Conservation (phyloP, 2,329 filamentous ascomycete genomes). For the Penicillium sp. region DNA sequence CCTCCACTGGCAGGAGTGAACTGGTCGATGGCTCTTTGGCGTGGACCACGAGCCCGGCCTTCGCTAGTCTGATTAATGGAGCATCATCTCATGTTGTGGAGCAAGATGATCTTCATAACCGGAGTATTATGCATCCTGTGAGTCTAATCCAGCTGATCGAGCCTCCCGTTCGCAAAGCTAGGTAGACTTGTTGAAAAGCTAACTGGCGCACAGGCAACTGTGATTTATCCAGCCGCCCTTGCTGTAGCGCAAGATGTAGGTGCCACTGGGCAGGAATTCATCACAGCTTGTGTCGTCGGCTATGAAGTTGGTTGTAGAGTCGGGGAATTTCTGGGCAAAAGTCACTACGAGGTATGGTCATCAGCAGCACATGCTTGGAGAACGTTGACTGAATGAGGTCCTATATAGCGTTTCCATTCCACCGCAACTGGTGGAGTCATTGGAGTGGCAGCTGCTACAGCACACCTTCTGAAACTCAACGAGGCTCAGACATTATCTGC, state of each 20-base stretch:
- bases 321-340: slow-evolving; percentile 33
- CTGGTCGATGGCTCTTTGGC: slow-evolving; percentile 27
- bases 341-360: slow-evolving; percentile 32
- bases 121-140: slow-evolving; percentile 38
- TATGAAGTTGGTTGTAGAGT: slow-evolving; percentile 35
- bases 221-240: slow-evolving; percentile 32
- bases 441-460: slow-evolving; percentile 31
- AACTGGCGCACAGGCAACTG: slow-evolving; percentile 26
- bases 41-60: slow-evolving; percentile 29
- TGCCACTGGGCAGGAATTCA: slow-evolving; percentile 31
- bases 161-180: neutral
- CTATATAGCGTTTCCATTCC: slow-evolving; percentile 27
- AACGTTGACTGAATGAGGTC: neutral
- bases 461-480: slow-evolving; percentile 28
- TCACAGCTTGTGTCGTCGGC: slow-evolving; percentile 34
- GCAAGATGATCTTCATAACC: slow-evolving; percentile 37
- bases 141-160: slow-evolving; percentile 1
- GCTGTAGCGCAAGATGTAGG: slow-evolving; percentile 33
- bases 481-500: slow-evolving; percentile 27
- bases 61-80: slow-evolving; percentile 34
- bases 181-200: neutral
- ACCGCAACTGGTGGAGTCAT: slow-evolving; percentile 31
- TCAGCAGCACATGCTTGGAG: neutral
- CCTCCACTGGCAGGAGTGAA: slow-evolving; percentile 30
- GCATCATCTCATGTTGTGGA: slow-evolving; percentile 36